Base-by-base conservation (phyloP, 177 flowering plant genomes). In the Tripterygium wilfordii region DNA sequence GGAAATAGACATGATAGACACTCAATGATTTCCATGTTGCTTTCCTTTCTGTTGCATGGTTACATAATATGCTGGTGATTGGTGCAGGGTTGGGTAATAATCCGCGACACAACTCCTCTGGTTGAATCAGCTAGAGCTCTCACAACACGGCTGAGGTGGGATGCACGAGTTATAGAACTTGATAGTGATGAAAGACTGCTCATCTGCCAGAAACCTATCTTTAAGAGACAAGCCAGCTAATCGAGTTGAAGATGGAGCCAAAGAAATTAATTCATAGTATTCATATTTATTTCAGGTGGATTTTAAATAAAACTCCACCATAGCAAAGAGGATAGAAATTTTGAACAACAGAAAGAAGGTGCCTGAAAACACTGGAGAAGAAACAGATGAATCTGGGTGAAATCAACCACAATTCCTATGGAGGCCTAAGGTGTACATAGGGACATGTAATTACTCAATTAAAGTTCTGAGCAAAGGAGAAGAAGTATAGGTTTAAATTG, bases 1-100 rank as follows among this genome's bases (percentile, higher is more conserved):
- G n/a, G n/a, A n/a, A n/a, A n/a, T n/a, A n/a, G n/a, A n/a, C n/a
- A n/a, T n/a, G n/a, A n/a, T n/a, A n/a, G n/a, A n/a, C n/a, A n/a
- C n/a, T n/a, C n/a, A n/a, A n/a, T n/a, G n/a, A n/a, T n/a, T n/a
- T n/a, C n/a, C n/a, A n/a, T n/a, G n/a, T n/a, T n/a, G n/a, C n/a
- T n/a, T n/a, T n/a, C n/a, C n/a, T n/a, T n/a, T n/a, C n/a, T n/a
- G n/a, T n/a, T n/a, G n/a, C n/a, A n/a, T n/a, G n/a, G n/a, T n/a
- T n/a, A n/a, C n/a, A n/a, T n/a, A n/a, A n/a, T n/a, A n/a, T n/a
- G n/a, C n/a, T n/a, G n/a, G n/a, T 29, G 13, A 19, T 35, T 44
- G 40, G 12, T 70, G 65, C 83, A 94, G 99, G 99, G 99, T 28
- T 94, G 99, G 99, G 75, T 94, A 50, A 75, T 94, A 46, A 53